Conservation (phyloP, 2,329 filamentous ascomycete genomes). For the Aspergillus pseudonomiae region DNA sequence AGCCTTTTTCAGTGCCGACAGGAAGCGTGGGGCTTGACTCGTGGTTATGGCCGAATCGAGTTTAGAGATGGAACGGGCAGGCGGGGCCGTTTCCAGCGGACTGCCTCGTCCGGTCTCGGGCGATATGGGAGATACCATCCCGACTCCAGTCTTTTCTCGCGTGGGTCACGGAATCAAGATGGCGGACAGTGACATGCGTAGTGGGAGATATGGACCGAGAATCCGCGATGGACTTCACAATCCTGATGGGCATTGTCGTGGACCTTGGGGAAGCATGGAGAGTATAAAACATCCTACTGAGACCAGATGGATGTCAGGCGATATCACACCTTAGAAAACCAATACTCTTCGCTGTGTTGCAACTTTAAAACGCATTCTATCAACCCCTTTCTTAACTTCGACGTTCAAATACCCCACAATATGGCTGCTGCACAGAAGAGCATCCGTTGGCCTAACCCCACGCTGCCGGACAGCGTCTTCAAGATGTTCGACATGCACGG, state of each 20-base stretch:
- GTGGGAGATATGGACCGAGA: background rate
- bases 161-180: background rate
- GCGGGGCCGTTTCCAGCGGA: background rate
- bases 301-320: background rate
- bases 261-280: background rate
- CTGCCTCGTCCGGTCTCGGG: background rate
- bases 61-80: background rate
- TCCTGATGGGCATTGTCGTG: background rate
- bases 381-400: background rate
- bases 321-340: background rate
- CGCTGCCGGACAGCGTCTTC: background rate
- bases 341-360: background rate
- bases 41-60: background rate
- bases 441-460: background rate
- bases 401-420: background rate
- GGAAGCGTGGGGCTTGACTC: background rate
- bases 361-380: background rate
- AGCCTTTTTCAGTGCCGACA: background rate
- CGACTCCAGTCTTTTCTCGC: background rate
- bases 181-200: background rate
- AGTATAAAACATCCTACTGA: background rate
- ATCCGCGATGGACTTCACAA: background rate
- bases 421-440: background rate
- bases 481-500: conserved; percentile 2
- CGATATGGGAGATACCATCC: background rate